phyloP scores from a whole-genome alignment of 345 rosid genomes.

The Lepidium sativum region DNA sequence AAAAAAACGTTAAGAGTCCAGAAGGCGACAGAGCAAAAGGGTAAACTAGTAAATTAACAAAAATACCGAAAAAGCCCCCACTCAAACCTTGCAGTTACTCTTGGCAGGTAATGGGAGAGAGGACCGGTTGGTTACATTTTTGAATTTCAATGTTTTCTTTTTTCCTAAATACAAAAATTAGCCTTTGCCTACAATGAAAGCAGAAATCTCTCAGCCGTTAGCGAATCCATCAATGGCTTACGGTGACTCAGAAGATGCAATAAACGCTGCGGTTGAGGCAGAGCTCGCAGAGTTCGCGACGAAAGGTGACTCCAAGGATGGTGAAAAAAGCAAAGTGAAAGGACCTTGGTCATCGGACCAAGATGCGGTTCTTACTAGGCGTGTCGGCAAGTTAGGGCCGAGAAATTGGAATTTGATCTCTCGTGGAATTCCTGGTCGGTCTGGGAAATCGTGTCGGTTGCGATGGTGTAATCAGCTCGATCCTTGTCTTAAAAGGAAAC shows the following conservation, averaged over 20 bases:
- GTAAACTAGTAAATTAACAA: not conserved
- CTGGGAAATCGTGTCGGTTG: conserved; percentile 75
- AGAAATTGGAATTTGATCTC: conserved; percentile 69
- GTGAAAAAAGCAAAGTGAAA: conserved; percentile 35
- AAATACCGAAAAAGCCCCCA: not conserved
- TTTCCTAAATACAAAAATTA: not conserved
- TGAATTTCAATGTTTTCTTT: not conserved
- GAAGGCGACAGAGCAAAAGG: not conserved
- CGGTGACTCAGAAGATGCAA: not conserved
- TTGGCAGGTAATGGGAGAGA: not conserved
- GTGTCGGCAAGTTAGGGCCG: conserved; percentile 52
- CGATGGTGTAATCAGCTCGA: conserved; percentile 88
- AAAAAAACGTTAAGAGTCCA: too few species aligned
- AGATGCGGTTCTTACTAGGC: conserved; percentile 46
- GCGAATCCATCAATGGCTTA: not conserved
- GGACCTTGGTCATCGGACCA: conserved; percentile 72
- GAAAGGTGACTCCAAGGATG: conserved; percentile 7
- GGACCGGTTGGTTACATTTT: not conserved
- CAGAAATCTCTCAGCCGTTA: not conserved
- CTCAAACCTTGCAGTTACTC: not conserved
- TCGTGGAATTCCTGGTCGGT: conserved; percentile 65
- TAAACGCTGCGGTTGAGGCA: not conserved
- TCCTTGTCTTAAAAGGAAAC: conserved; percentile 55
- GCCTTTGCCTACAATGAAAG: conserved; percentile 7
- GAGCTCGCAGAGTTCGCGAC: conserved; percentile 12